Evolutionary conservation across 2,329 filamentous ascomycete genomes (phyloP), one percentile per base, ranked within the genome.

Genomic region (Plenodomus tracheiphilus): DNA sequence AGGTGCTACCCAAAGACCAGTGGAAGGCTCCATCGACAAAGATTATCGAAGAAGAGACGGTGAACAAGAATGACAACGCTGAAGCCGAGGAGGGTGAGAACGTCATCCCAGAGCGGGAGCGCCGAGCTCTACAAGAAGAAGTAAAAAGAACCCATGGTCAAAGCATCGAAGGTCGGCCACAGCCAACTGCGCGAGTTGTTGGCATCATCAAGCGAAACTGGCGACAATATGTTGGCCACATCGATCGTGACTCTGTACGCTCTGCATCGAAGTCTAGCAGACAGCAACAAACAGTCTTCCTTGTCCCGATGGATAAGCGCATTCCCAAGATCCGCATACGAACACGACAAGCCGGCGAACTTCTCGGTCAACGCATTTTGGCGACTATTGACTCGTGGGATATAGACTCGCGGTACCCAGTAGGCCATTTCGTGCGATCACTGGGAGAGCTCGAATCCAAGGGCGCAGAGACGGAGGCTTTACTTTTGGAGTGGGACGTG

Each of bases 21-120:
- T 99, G 94, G 94, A 97, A 97, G 74, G 86, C 88, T 39, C 92
- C 94, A 1, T 97, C 93, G 2, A 93, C 90, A 3, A 96, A 96
- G 71, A 93, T 99, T 40, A 86, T 99, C 25, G 94, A 99, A 59
- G 94, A 99, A 70, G 93, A 97, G 61, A 83, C 87, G 1, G 78
- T 97, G 34, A 96, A 91, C 45, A 91, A 89, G 72, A 91, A 99
- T 65, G 94, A 99, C 65, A 96, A 96, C 62, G 87, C 94, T 1
- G 94, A 97, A 57, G 83, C 83, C 4, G 93, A 95, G 52, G 87
- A 88, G 46, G 73, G 71, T 11, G 78, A 80, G 53, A 87, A 87
- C 37, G 79, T 96, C n/a, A 84, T 96, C n/a, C 90, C 91, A 0
- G 89, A 95, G 62, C 87, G 86, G 65, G 94, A 99, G 74, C 85